Conservation (phyloP, 495 filamentous ascomycete species). For the Neurospora sp. region DNA sequence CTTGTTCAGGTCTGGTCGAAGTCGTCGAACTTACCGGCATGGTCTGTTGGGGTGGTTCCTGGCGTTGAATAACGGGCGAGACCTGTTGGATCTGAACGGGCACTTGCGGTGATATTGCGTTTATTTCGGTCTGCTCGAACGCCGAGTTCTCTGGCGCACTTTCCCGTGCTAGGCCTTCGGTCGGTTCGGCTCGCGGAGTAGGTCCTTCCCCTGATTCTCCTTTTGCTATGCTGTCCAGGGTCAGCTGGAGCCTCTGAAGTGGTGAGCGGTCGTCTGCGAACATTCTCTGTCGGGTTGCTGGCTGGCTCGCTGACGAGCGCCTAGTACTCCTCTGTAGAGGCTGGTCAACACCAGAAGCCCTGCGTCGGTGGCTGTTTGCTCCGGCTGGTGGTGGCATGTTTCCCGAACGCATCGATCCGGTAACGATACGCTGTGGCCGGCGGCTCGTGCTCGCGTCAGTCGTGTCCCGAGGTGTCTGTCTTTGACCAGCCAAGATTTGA, state of each 20-base stretch:
- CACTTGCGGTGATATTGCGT: constrained; percentile 12
- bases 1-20: constrained; percentile 11
- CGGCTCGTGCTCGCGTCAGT: constrained; percentile 19
- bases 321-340: constrained; percentile 15
- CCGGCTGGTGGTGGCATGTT: constrained; percentile 6
- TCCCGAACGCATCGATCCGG: constrained; percentile 10
- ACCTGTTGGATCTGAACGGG: constrained; percentile 13
- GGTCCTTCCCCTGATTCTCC: constrained; percentile 59
- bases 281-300: constrained; percentile 29
- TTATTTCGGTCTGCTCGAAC: constrained; percentile 8
- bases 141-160: constrained; percentile 22
- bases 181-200: constrained; percentile 60
- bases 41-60: not conserved
- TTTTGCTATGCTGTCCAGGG: constrained; percentile 79
- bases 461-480: constrained; percentile 16
- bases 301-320: constrained; percentile 10
- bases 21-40: constrained; percentile 8
- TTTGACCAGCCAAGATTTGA: constrained; percentile 21
- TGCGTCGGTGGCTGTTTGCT: constrained; percentile 14
- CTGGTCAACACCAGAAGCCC: constrained; percentile 22
- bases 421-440: constrained; percentile 15
- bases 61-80: constrained; percentile 5
- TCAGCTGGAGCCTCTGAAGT: constrained; percentile 81
- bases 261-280: constrained; percentile 77
- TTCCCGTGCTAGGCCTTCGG: constrained; percentile 48